Percentiles rank a stretch among this genome's conserved stretches.
phyloP scores from a whole-genome alignment of 169 alveolate species.

The Cryptosporidium xiaoi region DNA sequence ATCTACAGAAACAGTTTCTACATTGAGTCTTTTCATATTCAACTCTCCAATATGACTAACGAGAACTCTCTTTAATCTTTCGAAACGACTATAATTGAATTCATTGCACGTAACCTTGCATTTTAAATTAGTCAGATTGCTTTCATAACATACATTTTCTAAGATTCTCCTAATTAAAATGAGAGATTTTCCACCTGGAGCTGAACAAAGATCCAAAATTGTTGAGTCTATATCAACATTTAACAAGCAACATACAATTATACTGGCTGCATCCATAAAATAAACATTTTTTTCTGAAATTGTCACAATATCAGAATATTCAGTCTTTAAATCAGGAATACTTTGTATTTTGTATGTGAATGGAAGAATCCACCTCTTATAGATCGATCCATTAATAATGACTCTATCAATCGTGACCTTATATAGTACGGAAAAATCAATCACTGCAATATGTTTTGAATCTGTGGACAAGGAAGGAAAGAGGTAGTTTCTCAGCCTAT shows the following conservation, averaged over 20 bases:
- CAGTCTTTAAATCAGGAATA: background rate
- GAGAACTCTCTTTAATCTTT: slow-evolving; percentile 77
- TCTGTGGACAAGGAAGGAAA: slow-evolving; percentile 35
- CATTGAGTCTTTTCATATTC: slow-evolving; percentile 22
- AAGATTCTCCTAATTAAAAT: slow-evolving; percentile 77
- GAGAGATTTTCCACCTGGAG: slow-evolving; percentile 89
- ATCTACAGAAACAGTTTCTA: slow-evolving; percentile 19
- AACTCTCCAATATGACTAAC: slow-evolving; percentile 30
- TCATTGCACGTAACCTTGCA: slow-evolving; percentile 81
- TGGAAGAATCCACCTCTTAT: slow-evolving; percentile 53
- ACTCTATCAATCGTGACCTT: background rate
- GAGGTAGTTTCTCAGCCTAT: background rate
- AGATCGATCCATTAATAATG: slow-evolving; percentile 3
- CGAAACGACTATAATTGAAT: slow-evolving; percentile 73
- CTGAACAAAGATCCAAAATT: slow-evolving; percentile 88
- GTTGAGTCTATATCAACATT: slow-evolving; percentile 74
- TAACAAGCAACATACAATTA: slow-evolving; percentile 19
- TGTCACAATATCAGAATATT: background rate
- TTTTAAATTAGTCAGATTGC: slow-evolving; percentile 65
- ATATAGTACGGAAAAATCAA: background rate
- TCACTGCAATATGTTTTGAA: slow-evolving; percentile 56
- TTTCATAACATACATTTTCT: slow-evolving; percentile 51
- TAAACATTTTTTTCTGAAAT: slow-evolving; percentile 16
- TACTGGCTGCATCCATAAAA: slow-evolving; percentile 74
- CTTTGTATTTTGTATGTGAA: background rate